Evolutionary conservation across 176 grass and related monocot species (phyloP), one percentile per base, ranked within the genome.

Genomic region (Luzula sylvatica): DNA sequence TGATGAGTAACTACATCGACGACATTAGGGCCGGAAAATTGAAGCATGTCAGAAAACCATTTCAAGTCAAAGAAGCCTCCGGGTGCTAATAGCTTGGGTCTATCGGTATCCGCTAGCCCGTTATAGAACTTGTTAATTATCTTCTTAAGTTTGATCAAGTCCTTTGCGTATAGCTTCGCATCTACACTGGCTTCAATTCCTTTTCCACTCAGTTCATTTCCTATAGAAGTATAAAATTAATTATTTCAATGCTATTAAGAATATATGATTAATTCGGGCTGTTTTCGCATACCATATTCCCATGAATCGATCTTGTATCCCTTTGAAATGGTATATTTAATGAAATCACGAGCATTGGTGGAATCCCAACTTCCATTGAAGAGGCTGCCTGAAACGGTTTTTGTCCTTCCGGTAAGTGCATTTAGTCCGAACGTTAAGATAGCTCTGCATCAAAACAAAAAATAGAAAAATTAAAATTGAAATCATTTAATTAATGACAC

Each of bases 41-140:
- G 52, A 52, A 85, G 81, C 75, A 85, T 79, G 26, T 85, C 65
- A 38, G 65, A 23, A 60, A 71, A 85, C 81, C 81, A 85, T 24
- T 68, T 7, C 27, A 29, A 55, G 22, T 79, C 75, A 46, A 65
- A 85, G 47, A 85, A 85, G 7, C 75, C 81, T 0, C 70, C 75
- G 20, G 81, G 81, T 23, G 75, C 65, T 23, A 75, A 50, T 14
- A 85, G 50, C 27, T 71, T 78, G 5, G 75, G 81, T 24, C n/a
- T 67, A 15, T 66, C 68, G 11, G 27, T 14, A 23, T 20, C 38
- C 27, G 46, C 16, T 17, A 26, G 50, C 26, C n/a, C n/a, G 4
- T 26, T 48, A 17, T 84, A 83, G 11, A 74, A 8, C 12, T 51
- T 23, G 21, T 59, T 19, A 46, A 85, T 50, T 9, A 71, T 49